These are phyloP conservation scores for Globisporangium apiculatum DNA, from an alignment of 352 stramenopile species.

Conservation along the genomic window DNA sequence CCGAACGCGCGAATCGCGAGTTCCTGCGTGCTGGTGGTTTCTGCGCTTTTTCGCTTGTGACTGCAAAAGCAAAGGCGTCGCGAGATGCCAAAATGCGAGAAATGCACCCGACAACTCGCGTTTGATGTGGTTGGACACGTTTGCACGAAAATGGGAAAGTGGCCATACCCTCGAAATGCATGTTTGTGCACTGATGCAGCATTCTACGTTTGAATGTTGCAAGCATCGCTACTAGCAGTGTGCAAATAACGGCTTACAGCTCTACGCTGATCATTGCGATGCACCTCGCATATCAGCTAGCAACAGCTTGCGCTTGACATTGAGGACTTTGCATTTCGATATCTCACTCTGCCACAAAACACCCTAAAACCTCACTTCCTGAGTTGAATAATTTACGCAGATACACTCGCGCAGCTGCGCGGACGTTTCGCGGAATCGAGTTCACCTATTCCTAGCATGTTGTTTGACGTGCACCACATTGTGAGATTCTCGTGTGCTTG, in stretches of 20 bases:
- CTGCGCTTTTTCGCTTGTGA: conserved; percentile 36
- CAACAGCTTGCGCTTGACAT: too few relatives aligned
- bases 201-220: too few relatives aligned
- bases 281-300: too few relatives aligned
- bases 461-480: not conserved
- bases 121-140: not conserved
- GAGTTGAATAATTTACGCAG: conserved; percentile 1
- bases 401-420: conserved; percentile 1
- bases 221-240: too few relatives aligned
- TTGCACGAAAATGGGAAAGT: too few relatives aligned
- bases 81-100: not conserved
- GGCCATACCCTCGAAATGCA: too few relatives aligned
- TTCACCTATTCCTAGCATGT: not conserved
- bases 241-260: too few relatives aligned
- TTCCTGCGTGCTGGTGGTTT: conserved; percentile 22
- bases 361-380: conserved; percentile 6
- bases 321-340: too few relatives aligned
- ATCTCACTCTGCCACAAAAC: not conserved
- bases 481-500: not conserved
- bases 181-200: too few relatives aligned
- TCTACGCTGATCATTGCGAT: too few relatives aligned
- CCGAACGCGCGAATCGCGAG: not conserved
- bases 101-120: too few relatives aligned
- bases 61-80: not conserved
- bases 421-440: conserved; percentile 13